Conservation (phyloP, 2,329 filamentous ascomycete species). For the Penicillium sp. region DNA sequence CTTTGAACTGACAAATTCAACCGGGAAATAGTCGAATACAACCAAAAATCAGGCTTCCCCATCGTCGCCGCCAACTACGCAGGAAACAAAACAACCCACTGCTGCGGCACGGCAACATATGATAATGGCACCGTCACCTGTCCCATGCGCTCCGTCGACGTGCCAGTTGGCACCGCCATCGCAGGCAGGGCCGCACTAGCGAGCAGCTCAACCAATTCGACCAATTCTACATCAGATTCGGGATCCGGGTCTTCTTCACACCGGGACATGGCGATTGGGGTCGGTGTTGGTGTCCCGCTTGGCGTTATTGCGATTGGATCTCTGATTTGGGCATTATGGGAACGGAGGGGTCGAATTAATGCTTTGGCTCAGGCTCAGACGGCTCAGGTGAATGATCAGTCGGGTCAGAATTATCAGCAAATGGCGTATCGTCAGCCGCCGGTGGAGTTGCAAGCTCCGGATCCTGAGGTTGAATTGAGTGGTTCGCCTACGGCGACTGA, state of each 20-base stretch:
- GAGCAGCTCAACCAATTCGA: not conserved
- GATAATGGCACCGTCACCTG: constrained; percentile 9
- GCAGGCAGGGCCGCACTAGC: constrained; percentile 16
- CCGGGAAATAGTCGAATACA: constrained; percentile 2
- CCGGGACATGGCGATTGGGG: constrained; percentile 1
- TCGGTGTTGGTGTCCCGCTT: constrained; percentile 7
- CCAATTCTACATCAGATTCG: not conserved
- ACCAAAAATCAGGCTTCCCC: constrained; percentile 4
- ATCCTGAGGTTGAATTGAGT: not conserved
- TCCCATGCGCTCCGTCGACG: constrained; percentile 9
- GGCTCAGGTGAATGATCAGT: not conserved
- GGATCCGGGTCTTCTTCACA: not conserved
- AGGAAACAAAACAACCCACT: constrained; percentile 15
- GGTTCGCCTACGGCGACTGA: not conserved
- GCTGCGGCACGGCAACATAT: constrained; percentile 16
- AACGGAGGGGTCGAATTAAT: constrained; percentile 1
- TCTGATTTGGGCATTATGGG: constrained; percentile 8
- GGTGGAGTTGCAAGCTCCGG: not conserved
- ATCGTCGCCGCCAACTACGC: constrained; percentile 14
- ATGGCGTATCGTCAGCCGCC: not conserved
- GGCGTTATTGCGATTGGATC: constrained; percentile 1
- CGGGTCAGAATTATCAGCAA: not conserved
- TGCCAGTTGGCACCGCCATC: constrained; percentile 16
- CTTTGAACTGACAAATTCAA: no score
- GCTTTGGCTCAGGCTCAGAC: constrained; percentile 3